Conservation (phyloP, 2,329 filamentous ascomycete genomes). For the Cylindrodendrum hubeiense region DNA sequence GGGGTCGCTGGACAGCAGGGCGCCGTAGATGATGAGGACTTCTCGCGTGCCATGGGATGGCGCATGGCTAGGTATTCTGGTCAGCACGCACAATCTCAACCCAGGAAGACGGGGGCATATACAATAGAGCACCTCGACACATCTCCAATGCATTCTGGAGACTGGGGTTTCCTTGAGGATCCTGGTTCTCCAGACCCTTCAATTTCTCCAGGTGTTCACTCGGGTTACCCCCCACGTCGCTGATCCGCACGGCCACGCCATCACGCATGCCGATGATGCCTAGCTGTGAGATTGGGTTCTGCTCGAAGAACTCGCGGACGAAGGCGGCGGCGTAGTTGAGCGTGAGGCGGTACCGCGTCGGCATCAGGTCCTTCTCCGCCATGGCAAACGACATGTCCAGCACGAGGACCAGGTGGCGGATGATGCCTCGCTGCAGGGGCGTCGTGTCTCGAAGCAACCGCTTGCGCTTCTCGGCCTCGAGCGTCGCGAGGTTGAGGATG, state of each 20-base stretch:
- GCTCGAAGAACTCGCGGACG: conserved; percentile 95
- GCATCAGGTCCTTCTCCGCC: conserved; percentile 93
- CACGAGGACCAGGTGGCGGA: conserved; percentile 92
- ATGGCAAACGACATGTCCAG: conserved; percentile 95
- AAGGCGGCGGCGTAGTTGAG: conserved; percentile 89
- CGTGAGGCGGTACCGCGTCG: conserved; percentile 85
- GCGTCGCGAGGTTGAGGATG: conserved; percentile 79
- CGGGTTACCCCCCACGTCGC: conserved; percentile 92
- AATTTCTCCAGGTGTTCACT: conserved; percentile 87
- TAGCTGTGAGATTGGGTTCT: conserved; percentile 97
- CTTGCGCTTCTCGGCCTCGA: conserved; percentile 84
- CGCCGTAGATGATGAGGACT: conserved; percentile 91
- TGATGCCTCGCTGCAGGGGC: conserved; percentile 94
- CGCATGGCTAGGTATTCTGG: conserved; percentile 72
- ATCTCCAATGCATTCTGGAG: conserved; percentile 97
- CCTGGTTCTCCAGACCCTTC: conserved; percentile 72
- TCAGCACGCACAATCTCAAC: conserved; percentile 21
- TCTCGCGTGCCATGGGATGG: conserved; percentile 95
- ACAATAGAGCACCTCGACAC: conserved; percentile 91
- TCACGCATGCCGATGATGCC: conserved; percentile 94
- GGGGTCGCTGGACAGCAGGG: conserved; percentile 89
- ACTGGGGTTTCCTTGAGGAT: conserved; percentile 81
- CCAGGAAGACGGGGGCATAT: conserved; percentile 29
- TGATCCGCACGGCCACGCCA: conserved; percentile 86
- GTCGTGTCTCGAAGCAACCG: conserved; percentile 93